Evolutionary conservation across 164 flowering plant species (phyloP).

Genomic region (Kalanchoe fedtschenkoi): DNA sequence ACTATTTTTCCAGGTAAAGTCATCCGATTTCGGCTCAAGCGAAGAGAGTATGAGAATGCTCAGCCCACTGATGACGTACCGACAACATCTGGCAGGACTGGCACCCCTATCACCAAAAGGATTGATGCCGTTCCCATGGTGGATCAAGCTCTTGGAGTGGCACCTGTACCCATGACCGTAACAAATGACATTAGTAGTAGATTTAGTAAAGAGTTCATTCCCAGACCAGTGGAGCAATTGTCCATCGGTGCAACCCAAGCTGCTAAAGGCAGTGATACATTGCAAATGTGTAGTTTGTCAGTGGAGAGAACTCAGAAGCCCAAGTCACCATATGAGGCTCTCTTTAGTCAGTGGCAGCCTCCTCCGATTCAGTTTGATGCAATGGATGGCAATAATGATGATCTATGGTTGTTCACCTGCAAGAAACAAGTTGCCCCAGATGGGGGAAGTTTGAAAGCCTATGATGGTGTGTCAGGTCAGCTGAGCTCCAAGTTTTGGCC

Average conservation of each 20-base stretch:
- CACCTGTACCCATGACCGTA: background rate
- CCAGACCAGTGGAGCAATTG: background rate
- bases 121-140: background rate
- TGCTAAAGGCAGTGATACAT: background rate
- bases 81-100: background rate
- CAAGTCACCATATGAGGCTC: background rate
- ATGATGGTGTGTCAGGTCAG: background rate
- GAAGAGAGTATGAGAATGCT: constrained; percentile 15
- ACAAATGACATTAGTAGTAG: no score
- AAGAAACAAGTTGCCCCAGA: background rate
- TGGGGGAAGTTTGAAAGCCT: background rate
- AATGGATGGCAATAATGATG: background rate
- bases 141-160: background rate
- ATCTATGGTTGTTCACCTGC: background rate
- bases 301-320: background rate
- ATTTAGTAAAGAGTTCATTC: background rate
- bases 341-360: background rate
- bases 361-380: background rate
- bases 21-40: constrained; percentile 30
- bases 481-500: background rate
- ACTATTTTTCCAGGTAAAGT: constrained; percentile 22
- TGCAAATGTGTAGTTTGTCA: no score
- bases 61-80: constrained; percentile 1
- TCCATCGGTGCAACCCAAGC: background rate
- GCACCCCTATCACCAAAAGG: background rate